A percentile compares a stretch with the other conserved stretches of the same genome.
phyloP scores from a whole-genome alignment of 257 asterid species.

The Gentiana macrophylla region DNA sequence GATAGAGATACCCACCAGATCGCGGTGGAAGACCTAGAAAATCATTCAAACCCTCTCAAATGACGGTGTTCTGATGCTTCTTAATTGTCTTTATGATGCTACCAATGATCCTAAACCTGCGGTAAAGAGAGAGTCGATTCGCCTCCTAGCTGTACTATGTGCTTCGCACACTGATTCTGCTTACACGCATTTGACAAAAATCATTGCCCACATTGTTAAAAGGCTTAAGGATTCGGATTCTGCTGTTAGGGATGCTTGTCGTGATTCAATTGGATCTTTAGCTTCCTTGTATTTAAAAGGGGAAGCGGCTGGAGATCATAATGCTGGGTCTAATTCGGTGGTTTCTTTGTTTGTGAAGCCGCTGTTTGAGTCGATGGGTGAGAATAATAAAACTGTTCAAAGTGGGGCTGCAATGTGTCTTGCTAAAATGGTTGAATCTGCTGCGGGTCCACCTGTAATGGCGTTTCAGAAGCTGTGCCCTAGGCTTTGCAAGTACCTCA shows the following conservation, averaged over 20 bases:
- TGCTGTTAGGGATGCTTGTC: constrained; percentile 84
- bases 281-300: constrained; percentile 70
- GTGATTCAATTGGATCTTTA: constrained; percentile 75
- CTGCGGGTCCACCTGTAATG: constrained; percentile 46
- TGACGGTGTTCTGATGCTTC: constrained; percentile 86
- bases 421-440: constrained; percentile 83
- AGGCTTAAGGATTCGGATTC: constrained; percentile 92
- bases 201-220: constrained; percentile 62
- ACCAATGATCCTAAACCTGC: constrained; percentile 76
- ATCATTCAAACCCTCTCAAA: constrained; percentile 61
- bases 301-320: constrained; percentile 20
- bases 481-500: constrained; percentile 79
- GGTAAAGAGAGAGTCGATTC: constrained; percentile 70
- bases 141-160: constrained; percentile 63
- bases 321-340: constrained; percentile 49
- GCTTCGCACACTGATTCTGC: constrained; percentile 56
- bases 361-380: constrained; percentile 83
- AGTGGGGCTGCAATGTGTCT: constrained; percentile 84
- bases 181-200: constrained; percentile 74
- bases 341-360: constrained; percentile 83
- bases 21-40: constrained; percentile 89
- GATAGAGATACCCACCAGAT: constrained; percentile 99
- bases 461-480: constrained; percentile 82
- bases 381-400: constrained; percentile 82
- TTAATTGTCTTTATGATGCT: constrained; percentile 94